phyloP scores from a whole-genome alignment of 2,329 filamentous ascomycete species.

The Trichothecium roseum region DNA sequence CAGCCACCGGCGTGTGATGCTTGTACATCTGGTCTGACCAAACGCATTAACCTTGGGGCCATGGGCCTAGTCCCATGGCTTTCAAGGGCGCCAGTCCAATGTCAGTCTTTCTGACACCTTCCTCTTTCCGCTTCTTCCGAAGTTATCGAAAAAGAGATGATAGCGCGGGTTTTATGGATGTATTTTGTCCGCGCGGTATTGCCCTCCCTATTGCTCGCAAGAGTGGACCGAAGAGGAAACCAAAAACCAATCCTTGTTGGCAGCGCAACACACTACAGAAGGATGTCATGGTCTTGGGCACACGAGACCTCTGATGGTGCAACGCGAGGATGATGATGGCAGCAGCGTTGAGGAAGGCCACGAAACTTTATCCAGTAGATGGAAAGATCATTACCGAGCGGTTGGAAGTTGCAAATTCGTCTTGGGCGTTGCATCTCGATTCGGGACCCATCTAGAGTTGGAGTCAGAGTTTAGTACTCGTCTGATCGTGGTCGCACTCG shows the following conservation, averaged over 20 bases:
- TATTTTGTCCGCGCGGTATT: conserved; percentile 75
- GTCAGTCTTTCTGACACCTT: conserved; percentile 20
- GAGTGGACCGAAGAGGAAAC: conserved; percentile 56
- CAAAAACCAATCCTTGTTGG: conserved; percentile 93
- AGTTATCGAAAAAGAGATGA: conserved; percentile 38
- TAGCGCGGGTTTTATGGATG: conserved; percentile 86
- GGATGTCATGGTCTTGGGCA: neutral
- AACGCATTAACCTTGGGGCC: conserved; percentile 44
- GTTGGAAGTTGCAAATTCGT: too few species aligned
- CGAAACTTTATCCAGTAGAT: too few species aligned
- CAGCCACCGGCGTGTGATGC: conserved; percentile 33
- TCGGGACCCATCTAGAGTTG: conserved; percentile 84
- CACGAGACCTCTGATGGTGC: too few species aligned
- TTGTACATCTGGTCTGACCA: conserved; percentile 37
- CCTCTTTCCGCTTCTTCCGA: conserved; percentile 38
- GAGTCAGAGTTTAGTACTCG: conserved; percentile 91
- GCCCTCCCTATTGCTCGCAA: conserved; percentile 46
- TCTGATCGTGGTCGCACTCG: conserved; percentile 35
- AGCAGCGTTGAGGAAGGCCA: too few species aligned
- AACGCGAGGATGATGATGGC: too few species aligned
- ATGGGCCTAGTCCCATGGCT: conserved; percentile 30
- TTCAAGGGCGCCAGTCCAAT: conserved; percentile 37
- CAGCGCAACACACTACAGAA: conserved; percentile 54
- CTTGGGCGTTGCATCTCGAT: conserved; percentile 15
- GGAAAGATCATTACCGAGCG: too few species aligned